A percentile compares a stretch with the other conserved stretches of the same genome.
phyloP scores from a whole-genome alignment of 148 eudicot species.

The Linanthus parryae region DNA sequence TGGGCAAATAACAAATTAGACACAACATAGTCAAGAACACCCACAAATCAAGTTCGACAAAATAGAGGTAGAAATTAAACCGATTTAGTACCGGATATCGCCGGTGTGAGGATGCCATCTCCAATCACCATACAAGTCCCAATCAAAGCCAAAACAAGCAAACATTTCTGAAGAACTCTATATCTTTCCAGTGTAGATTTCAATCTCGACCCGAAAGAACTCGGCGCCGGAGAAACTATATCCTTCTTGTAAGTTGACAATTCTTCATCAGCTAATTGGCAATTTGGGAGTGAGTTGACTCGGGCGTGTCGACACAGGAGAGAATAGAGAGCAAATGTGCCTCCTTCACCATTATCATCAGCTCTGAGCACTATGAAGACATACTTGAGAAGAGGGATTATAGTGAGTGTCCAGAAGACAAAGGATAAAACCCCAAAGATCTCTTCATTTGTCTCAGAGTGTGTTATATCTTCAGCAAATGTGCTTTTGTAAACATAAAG shows the following conservation, averaged over 20 bases:
- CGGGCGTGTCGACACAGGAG: constrained; percentile 83
- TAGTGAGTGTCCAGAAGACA: constrained; percentile 80
- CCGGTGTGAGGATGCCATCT: constrained; percentile 88
- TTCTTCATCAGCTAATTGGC: constrained; percentile 81
- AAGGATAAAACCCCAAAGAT: constrained; percentile 83
- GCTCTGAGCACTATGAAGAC: constrained; percentile 87
- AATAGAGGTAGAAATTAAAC: not conserved
- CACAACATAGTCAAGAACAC: not conserved
- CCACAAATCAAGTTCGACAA: constrained; percentile 3
- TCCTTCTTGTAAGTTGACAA: constrained; percentile 69
- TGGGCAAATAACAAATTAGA: not conserved
- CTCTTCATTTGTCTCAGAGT: constrained; percentile 83
- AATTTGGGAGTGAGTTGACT: constrained; percentile 75
- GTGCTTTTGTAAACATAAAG: constrained; percentile 74
- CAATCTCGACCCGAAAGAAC: constrained; percentile 46
- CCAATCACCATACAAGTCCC: constrained; percentile 99
- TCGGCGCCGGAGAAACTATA: constrained; percentile 22
- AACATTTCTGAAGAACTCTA: constrained; percentile 63
- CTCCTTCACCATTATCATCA: constrained; percentile 99
- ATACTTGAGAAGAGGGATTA: constrained; percentile 74
- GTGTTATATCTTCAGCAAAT: constrained; percentile 83
- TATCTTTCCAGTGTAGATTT: constrained; percentile 73
- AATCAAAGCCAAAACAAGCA: constrained; percentile 76
- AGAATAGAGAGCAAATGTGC: constrained; percentile 91
- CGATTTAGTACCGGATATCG: constrained; percentile 61